A percentile compares a stretch with the other conserved stretches of the same genome.
Conservation (phyloP, 1,139 yeast genomes). For the Protomyces inouyei region DNA sequence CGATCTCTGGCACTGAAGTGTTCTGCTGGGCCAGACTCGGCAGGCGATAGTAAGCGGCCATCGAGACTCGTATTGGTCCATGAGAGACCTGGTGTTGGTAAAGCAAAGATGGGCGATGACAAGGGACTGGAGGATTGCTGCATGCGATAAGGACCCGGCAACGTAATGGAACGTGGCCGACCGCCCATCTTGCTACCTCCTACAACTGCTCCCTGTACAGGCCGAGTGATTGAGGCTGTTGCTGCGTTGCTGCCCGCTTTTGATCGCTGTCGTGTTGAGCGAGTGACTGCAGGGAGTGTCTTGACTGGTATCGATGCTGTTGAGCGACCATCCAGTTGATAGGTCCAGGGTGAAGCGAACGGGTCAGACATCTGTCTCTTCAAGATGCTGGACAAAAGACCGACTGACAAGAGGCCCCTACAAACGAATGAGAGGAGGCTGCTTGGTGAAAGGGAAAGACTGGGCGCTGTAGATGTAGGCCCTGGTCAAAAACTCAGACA, state of each 20-base stretch:
- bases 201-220: no score
- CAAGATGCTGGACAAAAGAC: no score
- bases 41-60: background rate
- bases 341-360: background rate
- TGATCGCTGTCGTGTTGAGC: background rate
- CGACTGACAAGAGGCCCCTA: no score
- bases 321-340: background rate
- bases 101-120: background rate
- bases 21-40: background rate
- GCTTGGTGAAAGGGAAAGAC: no score
- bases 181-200: background rate
- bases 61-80: background rate
- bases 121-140: background rate
- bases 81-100: background rate
- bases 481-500: no score
- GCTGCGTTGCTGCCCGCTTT: background rate
- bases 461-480: no score
- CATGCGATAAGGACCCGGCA: background rate
- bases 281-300: background rate
- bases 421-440: no score
- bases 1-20: background rate
- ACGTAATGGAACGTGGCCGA: background rate
- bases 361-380: background rate
- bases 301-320: background rate
- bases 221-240: no score